phyloP scores from a whole-genome alignment of 192 early-diverging fungal species.

The Dissophora globulifera region DNA sequence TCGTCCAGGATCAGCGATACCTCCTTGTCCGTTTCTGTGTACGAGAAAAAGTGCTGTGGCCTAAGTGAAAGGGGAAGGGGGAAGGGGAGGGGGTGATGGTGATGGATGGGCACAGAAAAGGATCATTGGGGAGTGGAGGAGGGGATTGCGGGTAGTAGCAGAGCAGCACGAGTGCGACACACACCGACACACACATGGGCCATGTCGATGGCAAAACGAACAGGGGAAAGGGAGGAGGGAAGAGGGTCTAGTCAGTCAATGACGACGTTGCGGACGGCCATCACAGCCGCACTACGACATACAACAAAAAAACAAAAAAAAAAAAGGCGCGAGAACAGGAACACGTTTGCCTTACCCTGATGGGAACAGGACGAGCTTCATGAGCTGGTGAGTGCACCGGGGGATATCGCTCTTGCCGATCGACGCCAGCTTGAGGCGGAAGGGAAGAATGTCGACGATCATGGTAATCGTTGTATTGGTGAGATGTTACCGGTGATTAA shows the following conservation, averaged over 20 bases:
- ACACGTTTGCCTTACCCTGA: conserved; percentile 29
- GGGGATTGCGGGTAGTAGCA: no score
- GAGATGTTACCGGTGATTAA: no score
- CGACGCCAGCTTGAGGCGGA: conserved; percentile 45
- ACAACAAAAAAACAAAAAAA: neutral
- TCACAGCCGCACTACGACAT: no score
- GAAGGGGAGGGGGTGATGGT: no score
- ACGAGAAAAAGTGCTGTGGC: conserved; percentile 49
- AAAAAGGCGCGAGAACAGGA: conserved; percentile 1
- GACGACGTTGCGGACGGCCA: no score
- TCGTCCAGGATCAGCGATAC: conserved; percentile 49
- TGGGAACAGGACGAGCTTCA: conserved; percentile 49
- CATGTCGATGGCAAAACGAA: neutral
- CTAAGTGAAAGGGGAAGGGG: no score
- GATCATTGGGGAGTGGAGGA: no score
- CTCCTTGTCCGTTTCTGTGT: conserved; percentile 45
- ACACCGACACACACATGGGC: neutral
- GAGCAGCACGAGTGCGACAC: no score
- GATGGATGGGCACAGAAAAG: no score
- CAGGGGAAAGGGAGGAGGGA: neutral
- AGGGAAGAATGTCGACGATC: conserved; percentile 51
- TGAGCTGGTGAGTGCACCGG: conserved; percentile 50
- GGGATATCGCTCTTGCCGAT: conserved; percentile 45
- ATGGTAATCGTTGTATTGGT: conserved; percentile 3
- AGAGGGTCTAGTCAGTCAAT: conserved; percentile 6